These are phyloP conservation scores for Fomitopsis pinicola DNA, from an alignment of 1,284 basidiomycete genomes.

Conservation along the genomic window DNA sequence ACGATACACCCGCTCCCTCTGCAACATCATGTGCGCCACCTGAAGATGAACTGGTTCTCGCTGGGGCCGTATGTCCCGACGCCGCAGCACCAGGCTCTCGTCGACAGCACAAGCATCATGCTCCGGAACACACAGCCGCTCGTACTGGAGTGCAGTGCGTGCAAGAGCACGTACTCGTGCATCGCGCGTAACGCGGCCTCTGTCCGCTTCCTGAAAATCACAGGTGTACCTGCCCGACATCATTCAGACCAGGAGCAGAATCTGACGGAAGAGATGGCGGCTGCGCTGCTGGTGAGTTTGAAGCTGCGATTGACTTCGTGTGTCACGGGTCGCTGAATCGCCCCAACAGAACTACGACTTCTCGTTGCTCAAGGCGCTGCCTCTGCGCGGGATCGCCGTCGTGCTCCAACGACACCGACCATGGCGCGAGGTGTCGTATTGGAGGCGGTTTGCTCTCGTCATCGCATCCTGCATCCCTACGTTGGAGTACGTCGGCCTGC, in stretches of 20 bases:
- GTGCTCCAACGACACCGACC: not conserved
- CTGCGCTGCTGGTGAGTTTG: not conserved
- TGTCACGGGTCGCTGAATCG: not conserved
- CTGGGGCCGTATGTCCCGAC: not conserved
- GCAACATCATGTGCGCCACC: not conserved
- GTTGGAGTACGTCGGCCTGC: not conserved
- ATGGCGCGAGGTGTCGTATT: not conserved
- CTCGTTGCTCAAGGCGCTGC: not conserved
- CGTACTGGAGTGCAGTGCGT: not conserved
- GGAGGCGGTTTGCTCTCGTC: not conserved
- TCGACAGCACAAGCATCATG: not conserved
- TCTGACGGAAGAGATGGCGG: not conserved
- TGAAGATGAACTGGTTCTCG: not conserved
- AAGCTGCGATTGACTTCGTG: not conserved
- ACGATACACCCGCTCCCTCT: not conserved
- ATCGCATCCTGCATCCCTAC: not conserved
- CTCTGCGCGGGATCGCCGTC: not conserved
- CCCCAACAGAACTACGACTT: not conserved
- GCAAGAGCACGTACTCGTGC: not conserved
- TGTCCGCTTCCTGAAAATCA: not conserved
- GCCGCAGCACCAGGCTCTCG: not conserved
- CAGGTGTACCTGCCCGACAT: not conserved
- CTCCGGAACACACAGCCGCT: not conserved
- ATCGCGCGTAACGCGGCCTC: not conserved
- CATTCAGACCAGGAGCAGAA: not conserved